Percentiles rank a stretch among this genome's conserved stretches.
Conservation (phyloP, 2,329 filamentous ascomycete genomes). For the Cercospora citrullina region DNA sequence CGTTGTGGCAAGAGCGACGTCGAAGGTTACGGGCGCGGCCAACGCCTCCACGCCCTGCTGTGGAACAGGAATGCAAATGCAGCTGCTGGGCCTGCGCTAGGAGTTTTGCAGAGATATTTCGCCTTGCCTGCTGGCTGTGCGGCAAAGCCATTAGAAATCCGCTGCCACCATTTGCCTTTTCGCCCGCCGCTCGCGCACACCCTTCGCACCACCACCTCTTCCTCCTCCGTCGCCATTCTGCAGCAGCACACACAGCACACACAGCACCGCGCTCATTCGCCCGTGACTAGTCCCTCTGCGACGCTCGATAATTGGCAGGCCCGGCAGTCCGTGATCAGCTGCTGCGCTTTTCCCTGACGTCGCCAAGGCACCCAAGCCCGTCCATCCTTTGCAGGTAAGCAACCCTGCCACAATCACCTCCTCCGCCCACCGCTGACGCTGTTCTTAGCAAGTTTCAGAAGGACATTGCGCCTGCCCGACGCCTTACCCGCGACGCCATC, state of each 20-base stretch:
- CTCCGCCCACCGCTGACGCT: constrained; percentile 4
- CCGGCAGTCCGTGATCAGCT: not conserved
- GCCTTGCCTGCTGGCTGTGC: not conserved
- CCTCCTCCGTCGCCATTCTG: not conserved
- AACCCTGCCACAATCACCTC: constrained; percentile 4
- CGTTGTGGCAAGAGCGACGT: not conserved
- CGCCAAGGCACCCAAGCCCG: constrained; percentile 9
- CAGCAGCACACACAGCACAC: not conserved
- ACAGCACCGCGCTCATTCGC: not conserved
- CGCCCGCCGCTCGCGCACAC: not conserved
- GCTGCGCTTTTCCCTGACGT: constrained; percentile 1
- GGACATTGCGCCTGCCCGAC: not conserved
- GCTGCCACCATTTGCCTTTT: not conserved
- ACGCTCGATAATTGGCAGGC: not conserved
- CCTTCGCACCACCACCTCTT: not conserved
- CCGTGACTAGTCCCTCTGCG: not conserved
- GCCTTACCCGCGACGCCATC: not conserved
- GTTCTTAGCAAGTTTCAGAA: constrained; percentile 8
- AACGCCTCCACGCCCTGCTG: not conserved
- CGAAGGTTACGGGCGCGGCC: not conserved
- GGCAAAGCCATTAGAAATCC: not conserved
- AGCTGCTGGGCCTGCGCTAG: not conserved
- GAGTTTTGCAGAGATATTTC: not conserved
- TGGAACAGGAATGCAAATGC: not conserved
- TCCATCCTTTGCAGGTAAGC: not conserved